Conservation (phyloP, 352 stramenopile genomes). For the Thraustochytrium sp. region DNA sequence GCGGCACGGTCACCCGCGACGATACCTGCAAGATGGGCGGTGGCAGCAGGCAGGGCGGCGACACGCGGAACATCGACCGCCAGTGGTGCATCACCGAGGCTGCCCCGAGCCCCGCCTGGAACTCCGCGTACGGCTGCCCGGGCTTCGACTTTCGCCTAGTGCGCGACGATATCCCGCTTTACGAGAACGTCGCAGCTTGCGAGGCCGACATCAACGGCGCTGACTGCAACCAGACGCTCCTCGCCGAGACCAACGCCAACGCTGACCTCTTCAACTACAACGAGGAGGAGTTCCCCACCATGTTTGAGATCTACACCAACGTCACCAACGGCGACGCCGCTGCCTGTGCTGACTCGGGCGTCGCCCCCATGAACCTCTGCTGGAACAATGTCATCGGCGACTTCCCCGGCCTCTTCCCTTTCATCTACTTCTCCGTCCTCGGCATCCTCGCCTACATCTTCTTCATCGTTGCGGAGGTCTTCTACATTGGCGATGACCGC, state of each 20-base stretch:
- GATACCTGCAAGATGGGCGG: background rate
- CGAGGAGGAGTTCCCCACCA: background rate
- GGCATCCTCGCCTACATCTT: background rate
- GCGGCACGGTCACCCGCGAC: background rate
- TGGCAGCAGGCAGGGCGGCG: background rate
- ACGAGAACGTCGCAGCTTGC: background rate
- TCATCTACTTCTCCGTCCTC: slow-evolving; percentile 3
- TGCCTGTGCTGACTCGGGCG: background rate
- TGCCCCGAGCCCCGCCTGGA: background rate
- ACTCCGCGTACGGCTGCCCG: background rate
- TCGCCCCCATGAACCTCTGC: background rate
- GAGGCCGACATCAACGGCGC: too few species aligned
- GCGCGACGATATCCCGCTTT: background rate
- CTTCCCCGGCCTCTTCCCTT: background rate
- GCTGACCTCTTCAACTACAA: background rate
- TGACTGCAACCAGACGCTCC: background rate
- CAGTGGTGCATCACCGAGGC: background rate
- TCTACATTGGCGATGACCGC: background rate
- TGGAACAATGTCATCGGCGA: background rate
- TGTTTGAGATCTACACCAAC: background rate
- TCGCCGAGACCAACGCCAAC: background rate
- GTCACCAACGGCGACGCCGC: background rate
- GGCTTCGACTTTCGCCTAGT: background rate
- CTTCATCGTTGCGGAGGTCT: slow-evolving; percentile 33
- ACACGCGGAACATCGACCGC: background rate